Evolutionary conservation across 495 filamentous ascomycete species (phyloP).

Genomic region (Podospora didyma): DNA sequence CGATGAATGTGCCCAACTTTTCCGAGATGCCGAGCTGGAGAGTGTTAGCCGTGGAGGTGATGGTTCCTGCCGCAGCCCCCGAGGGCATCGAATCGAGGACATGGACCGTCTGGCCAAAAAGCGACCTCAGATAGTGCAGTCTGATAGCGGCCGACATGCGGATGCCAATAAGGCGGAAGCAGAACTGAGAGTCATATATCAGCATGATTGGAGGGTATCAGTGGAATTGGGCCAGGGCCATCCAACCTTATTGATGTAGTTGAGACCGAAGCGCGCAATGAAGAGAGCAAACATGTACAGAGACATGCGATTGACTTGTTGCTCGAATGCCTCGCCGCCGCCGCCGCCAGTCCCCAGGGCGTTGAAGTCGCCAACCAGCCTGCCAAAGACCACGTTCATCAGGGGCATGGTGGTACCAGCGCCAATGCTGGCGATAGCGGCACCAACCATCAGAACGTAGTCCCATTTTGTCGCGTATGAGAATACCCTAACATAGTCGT

Average conservation of each 20-base stretch:
- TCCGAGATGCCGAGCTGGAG: constrained; percentile 60
- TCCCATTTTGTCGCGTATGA: constrained; percentile 42
- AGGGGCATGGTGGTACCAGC: constrained; percentile 32
- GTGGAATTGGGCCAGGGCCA: no score
- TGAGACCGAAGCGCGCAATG: constrained; percentile 40
- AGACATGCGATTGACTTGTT: constrained; percentile 20
- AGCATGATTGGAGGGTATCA: no score
- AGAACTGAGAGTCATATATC: constrained; percentile 21
- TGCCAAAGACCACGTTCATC: constrained; percentile 37
- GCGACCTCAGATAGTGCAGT: constrained; percentile 46
- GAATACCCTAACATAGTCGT: constrained; percentile 43
- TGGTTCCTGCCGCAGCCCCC: constrained; percentile 51
- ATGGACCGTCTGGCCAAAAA: constrained; percentile 53
- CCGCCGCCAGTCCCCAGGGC: constrained; percentile 5
- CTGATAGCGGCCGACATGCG: constrained; percentile 50
- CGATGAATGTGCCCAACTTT: constrained; percentile 57
- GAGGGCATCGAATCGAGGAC: constrained; percentile 56
- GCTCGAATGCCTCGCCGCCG: constrained; percentile 13
- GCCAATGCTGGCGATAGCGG: constrained; percentile 29
- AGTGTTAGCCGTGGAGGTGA: constrained; percentile 55
- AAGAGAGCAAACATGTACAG: constrained; percentile 38
- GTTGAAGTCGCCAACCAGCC: constrained; percentile 29
- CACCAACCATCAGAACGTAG: constrained; percentile 32
- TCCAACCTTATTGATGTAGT: constrained; percentile 39
- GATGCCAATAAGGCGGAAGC: constrained; percentile 46